Conservation (phyloP, 306 rosid species). For the Fragaria vesca region DNA sequence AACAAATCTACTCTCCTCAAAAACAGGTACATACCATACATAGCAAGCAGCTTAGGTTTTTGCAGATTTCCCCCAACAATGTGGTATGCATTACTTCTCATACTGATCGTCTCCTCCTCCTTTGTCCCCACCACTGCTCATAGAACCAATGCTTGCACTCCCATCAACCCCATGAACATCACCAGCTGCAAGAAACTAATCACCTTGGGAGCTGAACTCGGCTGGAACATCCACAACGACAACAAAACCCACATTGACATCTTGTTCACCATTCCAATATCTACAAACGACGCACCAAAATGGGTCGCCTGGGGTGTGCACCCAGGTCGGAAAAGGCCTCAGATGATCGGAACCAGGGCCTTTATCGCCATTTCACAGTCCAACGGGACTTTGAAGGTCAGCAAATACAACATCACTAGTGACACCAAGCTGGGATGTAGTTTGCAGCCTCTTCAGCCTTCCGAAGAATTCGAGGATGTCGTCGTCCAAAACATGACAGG, state of each 20-base stretch:
- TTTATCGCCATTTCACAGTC: constrained; percentile 39
- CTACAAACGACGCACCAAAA: background rate
- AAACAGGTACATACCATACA: background rate
- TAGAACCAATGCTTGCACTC: background rate
- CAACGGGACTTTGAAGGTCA: background rate
- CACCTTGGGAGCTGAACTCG: constrained; percentile 60
- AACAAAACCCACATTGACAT: constrained; percentile 21
- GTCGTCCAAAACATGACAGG: background rate
- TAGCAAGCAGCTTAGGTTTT: background rate
- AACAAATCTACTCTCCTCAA: background rate
- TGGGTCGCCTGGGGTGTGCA: constrained; percentile 94
- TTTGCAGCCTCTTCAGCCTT: constrained; percentile 40
- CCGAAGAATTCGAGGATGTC: background rate
- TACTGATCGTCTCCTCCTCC: constrained; percentile 23
- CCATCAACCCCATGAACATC: constrained; percentile 6
- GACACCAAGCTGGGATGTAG: constrained; percentile 52
- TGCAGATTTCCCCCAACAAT: constrained; percentile 8
- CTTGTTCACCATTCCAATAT: constrained; percentile 35
- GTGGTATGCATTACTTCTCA: constrained; percentile 19
- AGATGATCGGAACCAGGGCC: constrained; percentile 85
- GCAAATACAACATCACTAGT: constrained; percentile 36
- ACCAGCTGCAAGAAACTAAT: constrained; percentile 47
- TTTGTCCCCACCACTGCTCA: background rate
- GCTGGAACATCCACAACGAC: constrained; percentile 38
- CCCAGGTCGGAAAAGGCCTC: constrained; percentile 39